phyloP scores from a whole-genome alignment of 495 filamentous ascomycete species.

The Aspergillus kassunensis region DNA sequence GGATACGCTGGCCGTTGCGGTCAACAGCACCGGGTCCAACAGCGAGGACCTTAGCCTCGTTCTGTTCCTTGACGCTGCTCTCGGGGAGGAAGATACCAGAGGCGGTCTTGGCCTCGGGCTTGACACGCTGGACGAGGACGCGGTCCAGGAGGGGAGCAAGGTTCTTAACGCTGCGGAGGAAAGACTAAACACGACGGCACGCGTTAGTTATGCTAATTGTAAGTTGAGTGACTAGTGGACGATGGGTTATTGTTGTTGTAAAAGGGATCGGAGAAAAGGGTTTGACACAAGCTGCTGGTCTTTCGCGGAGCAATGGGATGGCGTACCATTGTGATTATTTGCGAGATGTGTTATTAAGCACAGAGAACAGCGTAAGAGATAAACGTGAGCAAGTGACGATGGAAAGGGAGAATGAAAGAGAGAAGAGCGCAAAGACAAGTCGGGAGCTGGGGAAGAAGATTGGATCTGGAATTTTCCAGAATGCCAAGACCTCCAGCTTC shows the following conservation, averaged over 20 bases:
- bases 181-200: conserved; percentile 30
- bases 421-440: conserved; percentile 23
- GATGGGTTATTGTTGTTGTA: conserved; percentile 1
- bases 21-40: conserved; percentile 85
- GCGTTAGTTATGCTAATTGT: not conserved
- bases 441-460: conserved; percentile 34
- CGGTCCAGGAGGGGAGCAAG: conserved; percentile 97
- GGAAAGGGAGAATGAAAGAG: conserved; percentile 25
- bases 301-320: not conserved
- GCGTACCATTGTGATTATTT: conserved; percentile 30
- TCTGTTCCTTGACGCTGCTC: conserved; percentile 94
- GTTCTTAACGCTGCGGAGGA: conserved; percentile 92
- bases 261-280: conserved; percentile 4
- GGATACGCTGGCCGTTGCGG: conserved; percentile 80
- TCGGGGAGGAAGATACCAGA: conserved; percentile 96
- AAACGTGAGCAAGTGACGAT: conserved; percentile 13
- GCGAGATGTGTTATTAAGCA: not conserved
- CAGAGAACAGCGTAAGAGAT: not conserved
- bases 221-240: not conserved
- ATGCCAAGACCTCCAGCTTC: conserved; percentile 45
- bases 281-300: conserved; percentile 3
- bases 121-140: conserved; percentile 95
- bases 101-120: conserved; percentile 94
- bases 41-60: conserved; percentile 92
- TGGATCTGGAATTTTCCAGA: conserved; percentile 51